Base-by-base conservation (phyloP, 1,139 yeast genomes). In the Debaryomyces fabryi region DNA sequence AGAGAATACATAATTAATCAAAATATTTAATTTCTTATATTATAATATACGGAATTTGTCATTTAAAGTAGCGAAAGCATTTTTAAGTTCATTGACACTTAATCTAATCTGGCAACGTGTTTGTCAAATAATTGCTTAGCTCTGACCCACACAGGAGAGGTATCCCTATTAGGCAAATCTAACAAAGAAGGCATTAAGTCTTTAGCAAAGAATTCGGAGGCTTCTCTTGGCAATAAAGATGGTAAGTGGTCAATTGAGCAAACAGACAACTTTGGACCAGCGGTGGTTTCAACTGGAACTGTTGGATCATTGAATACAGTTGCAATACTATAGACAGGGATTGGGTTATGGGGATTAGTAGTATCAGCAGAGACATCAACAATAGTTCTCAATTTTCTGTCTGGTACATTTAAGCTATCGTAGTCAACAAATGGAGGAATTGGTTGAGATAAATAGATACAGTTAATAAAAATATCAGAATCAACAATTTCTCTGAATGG, bases 321-420 rank as follows among this genome's bases (percentile, higher is more conserved):
- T 49, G 96, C 96, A 57, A 89, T 78, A 30, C 82, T 77, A 71
- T 93, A 95, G 49, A 93, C 93, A 55, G 99, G 99, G 54, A 93
- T 82, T 52, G 99, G 99, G 74, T 93, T 93, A 76, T 91, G 95
- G 52, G 98, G 98, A 70, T 93, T 95, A 49, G 99, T 93, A 45
- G 98, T 93, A 72, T 95, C 99, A 50, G 99, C 99, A 49, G 97
- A 89, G 49, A 93, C 99, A 69, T 93, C 99, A 46, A 93, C 97
- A 55, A 95, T 90, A 18, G 95, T 89, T 68, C 93, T 85, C 65
- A 93, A 81, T 58, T 80, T 85, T 82, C 99, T 88, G 51, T 72
- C 71, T 30, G 69, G 64, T 49, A 68, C 71, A 71, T 88, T 87
- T 67, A 93, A 80, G 52, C 81, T 68, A 32, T 87, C 88, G 59